These are phyloP conservation scores for Pyrenophora tritici-repentis DNA, from an alignment of 2,329 filamentous ascomycete species.

Conservation along the genomic window DNA sequence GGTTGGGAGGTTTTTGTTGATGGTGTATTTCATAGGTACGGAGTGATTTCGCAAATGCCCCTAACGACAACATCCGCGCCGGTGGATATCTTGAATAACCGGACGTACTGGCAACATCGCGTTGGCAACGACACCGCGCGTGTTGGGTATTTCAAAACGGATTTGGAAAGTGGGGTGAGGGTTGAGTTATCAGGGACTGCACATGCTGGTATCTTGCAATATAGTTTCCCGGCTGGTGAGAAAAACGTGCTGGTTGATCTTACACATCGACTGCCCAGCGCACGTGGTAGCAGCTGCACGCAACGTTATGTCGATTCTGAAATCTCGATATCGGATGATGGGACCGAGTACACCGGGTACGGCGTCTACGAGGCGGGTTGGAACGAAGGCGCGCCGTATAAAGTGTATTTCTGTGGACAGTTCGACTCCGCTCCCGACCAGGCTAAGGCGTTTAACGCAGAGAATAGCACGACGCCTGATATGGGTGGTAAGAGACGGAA, in stretches of 20 bases:
- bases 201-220: conserved; percentile 65
- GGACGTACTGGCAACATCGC: conserved; percentile 47
- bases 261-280: conserved; percentile 47
- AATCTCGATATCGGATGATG: conserved; percentile 27
- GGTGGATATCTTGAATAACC: conserved; percentile 49
- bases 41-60: conserved; percentile 62
- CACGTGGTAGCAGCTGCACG: conserved; percentile 17
- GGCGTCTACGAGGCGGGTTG: conserved; percentile 36
- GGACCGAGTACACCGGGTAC: conserved; percentile 30
- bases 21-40: too few relatives aligned
- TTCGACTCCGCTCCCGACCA: conserved; percentile 30
- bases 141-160: conserved; percentile 66
- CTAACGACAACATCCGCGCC: conserved; percentile 48
- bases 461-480: conserved; percentile 9
- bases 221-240: conserved; percentile 58
- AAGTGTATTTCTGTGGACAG: conserved; percentile 35
- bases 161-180: conserved; percentile 59
- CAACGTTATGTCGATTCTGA: conserved; percentile 32
- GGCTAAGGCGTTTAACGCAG: conserved; percentile 56
- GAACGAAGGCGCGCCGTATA: conserved; percentile 39
- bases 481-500: conserved; percentile 16
- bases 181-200: conserved; percentile 63
- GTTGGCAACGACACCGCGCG: conserved; percentile 50
- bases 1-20: too few relatives aligned
- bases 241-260: conserved; percentile 52